phyloP scores from a whole-genome alignment of 83 land plant species.

The Picea abies region DNA sequence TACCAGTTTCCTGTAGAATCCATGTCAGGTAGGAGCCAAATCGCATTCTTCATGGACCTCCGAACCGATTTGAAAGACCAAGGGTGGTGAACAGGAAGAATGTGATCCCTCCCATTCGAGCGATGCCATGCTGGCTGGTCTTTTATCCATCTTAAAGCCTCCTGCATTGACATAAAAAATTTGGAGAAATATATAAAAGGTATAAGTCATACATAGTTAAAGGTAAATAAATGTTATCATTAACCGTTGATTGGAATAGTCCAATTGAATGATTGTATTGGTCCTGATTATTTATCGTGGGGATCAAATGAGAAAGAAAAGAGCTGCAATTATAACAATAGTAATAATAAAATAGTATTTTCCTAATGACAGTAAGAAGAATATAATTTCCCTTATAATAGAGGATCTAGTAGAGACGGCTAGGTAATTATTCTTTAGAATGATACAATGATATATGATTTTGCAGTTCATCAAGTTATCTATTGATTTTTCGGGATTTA shows the following conservation, averaged over 20 bases:
- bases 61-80: slow-evolving; percentile 96
- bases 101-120: slow-evolving; percentile 92
- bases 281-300: neutral
- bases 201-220: neutral
- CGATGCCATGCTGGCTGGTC: slow-evolving; percentile 92
- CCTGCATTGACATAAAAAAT: slow-evolving; percentile 45
- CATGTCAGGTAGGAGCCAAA: slow-evolving; percentile 96
- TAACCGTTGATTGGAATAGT: neutral
- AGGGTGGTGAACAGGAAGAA: slow-evolving; percentile 95
- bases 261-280: neutral
- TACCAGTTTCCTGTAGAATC: slow-evolving; percentile 97
- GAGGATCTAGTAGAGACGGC: neutral
- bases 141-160: slow-evolving; percentile 88
- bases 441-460: no score
- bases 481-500: no score
- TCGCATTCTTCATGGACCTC: slow-evolving; percentile 75
- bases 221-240: neutral
- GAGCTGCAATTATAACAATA: neutral
- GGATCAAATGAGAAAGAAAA: neutral
- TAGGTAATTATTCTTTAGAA: neutral
- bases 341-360: neutral
- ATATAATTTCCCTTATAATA: neutral
- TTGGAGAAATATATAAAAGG: slow-evolving; percentile 3
- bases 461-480: no score
- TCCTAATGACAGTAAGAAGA: neutral